phyloP scores from a whole-genome alignment of 768 basidiomycete genomes.

The Tephrocybe rancida region DNA sequence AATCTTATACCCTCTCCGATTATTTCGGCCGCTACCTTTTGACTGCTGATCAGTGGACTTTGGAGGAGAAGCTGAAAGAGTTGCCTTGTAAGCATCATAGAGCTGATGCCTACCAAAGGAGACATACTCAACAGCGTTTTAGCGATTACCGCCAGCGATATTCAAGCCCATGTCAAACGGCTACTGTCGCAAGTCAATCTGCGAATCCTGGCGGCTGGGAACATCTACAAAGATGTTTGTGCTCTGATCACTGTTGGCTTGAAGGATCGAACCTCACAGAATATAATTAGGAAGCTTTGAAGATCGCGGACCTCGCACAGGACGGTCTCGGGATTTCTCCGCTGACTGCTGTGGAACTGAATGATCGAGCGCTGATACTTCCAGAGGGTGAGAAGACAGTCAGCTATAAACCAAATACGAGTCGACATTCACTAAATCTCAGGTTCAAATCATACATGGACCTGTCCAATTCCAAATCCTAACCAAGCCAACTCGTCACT shows the following conservation, averaged over 20 bases:
- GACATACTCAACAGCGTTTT: neutral
- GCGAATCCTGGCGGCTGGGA: conserved; percentile 79
- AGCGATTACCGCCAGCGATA: conserved; percentile 75
- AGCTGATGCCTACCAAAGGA: neutral
- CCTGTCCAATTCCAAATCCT: conserved; percentile 71
- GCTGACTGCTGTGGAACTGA: conserved; percentile 56
- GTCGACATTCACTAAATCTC: conserved; percentile 3
- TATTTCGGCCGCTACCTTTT: conserved; percentile 75
- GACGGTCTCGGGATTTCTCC: conserved; percentile 57
- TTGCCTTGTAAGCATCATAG: conserved; percentile 60
- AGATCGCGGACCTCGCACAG: conserved; percentile 74
- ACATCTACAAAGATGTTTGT: conserved; percentile 80
- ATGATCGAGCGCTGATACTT: conserved; percentile 62
- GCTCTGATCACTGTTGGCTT: neutral
- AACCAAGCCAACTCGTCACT: conserved; percentile 87
- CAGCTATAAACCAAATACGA: neutral
- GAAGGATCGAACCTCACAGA: neutral
- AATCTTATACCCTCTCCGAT: conserved; percentile 80
- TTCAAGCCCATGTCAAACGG: conserved; percentile 60
- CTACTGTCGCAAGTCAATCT: conserved; percentile 69
- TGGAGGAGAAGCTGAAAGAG: conserved; percentile 75
- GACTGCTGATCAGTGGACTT: conserved; percentile 71
- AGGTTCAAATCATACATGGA: conserved; percentile 76
- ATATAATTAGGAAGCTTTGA: conserved; percentile 66
- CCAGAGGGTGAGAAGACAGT: conserved; percentile 54